Conservation (phyloP, 1,139 yeast species). For the Blastobotrys illinoisensis region DNA sequence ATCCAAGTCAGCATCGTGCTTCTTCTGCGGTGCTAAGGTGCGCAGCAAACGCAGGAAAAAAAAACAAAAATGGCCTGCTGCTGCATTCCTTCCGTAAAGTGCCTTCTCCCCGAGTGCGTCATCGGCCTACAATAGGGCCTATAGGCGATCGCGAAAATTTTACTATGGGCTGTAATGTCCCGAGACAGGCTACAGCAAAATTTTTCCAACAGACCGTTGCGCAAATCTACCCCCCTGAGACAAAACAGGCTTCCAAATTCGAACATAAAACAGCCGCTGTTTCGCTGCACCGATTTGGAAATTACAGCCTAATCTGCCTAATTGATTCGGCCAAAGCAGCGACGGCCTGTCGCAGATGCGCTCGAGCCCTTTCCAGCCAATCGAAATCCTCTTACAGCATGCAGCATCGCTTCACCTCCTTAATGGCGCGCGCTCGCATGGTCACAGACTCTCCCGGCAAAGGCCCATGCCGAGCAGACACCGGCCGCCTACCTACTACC, state of each 20-base stretch:
- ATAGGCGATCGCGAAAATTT: neutral
- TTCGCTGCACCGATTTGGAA: neutral
- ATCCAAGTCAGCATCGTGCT: neutral
- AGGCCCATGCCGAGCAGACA: neutral
- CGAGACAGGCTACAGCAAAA: neutral
- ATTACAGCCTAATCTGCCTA: neutral
- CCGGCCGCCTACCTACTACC: neutral
- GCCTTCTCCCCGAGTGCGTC: neutral
- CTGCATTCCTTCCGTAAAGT: neutral
- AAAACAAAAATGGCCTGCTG: neutral
- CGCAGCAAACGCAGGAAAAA: slow-evolving; percentile 1
- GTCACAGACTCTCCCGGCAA: neutral
- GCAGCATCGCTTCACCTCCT: neutral
- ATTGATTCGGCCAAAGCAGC: neutral
- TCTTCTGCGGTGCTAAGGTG: neutral
- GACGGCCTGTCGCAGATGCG: neutral
- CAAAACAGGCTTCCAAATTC: neutral
- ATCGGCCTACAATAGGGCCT: neutral
- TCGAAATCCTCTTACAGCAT: neutral
- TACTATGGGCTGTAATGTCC: neutral
- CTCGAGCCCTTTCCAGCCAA: neutral
- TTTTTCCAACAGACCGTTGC: neutral
- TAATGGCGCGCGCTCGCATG: neutral
- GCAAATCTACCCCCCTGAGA: neutral
- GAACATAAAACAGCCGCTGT: slow-evolving; percentile 1